These are phyloP conservation scores for Diophrys sp. DNA, from an alignment of 73 alveolate species.

Conservation along the genomic window DNA sequence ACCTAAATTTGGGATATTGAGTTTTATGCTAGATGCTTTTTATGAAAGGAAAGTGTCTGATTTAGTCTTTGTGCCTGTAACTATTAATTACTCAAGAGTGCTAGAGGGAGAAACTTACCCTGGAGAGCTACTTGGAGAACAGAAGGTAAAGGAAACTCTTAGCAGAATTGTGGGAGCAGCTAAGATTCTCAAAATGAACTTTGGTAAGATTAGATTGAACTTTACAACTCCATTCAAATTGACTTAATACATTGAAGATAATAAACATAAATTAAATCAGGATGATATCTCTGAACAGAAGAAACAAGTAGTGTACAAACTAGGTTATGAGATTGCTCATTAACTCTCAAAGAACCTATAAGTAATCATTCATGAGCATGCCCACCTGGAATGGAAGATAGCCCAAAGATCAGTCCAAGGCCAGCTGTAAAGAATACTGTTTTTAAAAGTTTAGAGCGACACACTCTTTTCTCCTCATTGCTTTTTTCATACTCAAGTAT, in stretches of 20 bases:
- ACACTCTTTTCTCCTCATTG: too few relatives aligned
- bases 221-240: slow-evolving; percentile 72
- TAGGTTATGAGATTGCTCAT: slow-evolving; percentile 58
- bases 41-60: slow-evolving; percentile 69
- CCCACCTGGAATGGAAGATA: too few relatives aligned
- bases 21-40: slow-evolving; percentile 63
- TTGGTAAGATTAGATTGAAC: slow-evolving; percentile 76
- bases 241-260: slow-evolving; percentile 4
- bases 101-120: slow-evolving; percentile 94
- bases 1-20: slow-evolving; percentile 77
- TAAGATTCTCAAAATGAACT: slow-evolving; percentile 66
- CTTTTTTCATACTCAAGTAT: too few relatives aligned
- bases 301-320: slow-evolving; percentile 20
- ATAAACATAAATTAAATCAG: too few relatives aligned
- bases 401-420: too few relatives aligned
- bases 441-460: too few relatives aligned
- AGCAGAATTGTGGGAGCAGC: slow-evolving; percentile 73
- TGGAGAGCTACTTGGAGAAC: slow-evolving; percentile 82
- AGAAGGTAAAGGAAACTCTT: slow-evolving; percentile 85
- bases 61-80: slow-evolving; percentile 77
- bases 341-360: slow-evolving; percentile 30
- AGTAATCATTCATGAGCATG: too few relatives aligned
- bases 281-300: too few relatives aligned
- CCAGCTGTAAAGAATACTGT: too few relatives aligned
- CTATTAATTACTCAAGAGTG: slow-evolving; percentile 87